Base-by-base conservation (phyloP, 768 basidiomycete species). In the Dioszegia aurantiaca region DNA sequence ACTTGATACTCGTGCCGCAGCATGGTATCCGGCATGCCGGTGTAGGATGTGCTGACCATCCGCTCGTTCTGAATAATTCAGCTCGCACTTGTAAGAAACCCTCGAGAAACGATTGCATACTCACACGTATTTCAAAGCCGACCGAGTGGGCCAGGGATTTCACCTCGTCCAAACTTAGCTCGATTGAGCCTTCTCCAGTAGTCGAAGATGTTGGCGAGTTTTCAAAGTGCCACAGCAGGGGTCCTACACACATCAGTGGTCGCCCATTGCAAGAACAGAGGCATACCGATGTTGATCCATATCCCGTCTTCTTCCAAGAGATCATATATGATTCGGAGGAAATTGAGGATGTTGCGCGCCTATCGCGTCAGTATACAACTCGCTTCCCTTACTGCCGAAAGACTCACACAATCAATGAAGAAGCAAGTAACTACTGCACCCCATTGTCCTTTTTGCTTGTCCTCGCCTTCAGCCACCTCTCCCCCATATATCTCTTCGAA, bases 181-280 rank as follows among this genome's bases (percentile, higher is more conserved):
- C 93, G 33, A 98, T 81, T 1, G 89, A 90, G 0, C 85, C 82
- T 62, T 94, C 90, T 62, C 85, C 72, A 11, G 84, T 40, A 11
- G 63, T 48, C 1, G 69, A 70, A 5, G 49, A 61, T 84, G 83
- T 55, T 10, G 63, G 63, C 21, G 89, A 91, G 76, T 94, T 93
- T 70, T 97, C 93, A 77, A 86, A 97, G 73, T 98, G 94, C 93
- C 94, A 98, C n/a, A 97, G 78, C 0, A 94, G 78, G 0, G 94
- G 94, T 2, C 93, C 92, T 87, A 43, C 1, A n/a, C n/a, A 19
- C 11, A 39, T 31, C 23, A 39, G 47, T 23, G n/a, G n/a, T 44
- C 36, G 36, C 9, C 36, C 36, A 37, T 9, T 27, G 28, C 6
- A 27, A 9, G 27, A 27, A 43, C 39, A 53, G 12, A 4, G 27